A percentile compares a stretch with the other conserved stretches of the same genome.
Evolutionary conservation across 2,329 filamentous ascomycete species (phyloP).

Genomic region (Gnomoniopsis smithogilvyi): DNA sequence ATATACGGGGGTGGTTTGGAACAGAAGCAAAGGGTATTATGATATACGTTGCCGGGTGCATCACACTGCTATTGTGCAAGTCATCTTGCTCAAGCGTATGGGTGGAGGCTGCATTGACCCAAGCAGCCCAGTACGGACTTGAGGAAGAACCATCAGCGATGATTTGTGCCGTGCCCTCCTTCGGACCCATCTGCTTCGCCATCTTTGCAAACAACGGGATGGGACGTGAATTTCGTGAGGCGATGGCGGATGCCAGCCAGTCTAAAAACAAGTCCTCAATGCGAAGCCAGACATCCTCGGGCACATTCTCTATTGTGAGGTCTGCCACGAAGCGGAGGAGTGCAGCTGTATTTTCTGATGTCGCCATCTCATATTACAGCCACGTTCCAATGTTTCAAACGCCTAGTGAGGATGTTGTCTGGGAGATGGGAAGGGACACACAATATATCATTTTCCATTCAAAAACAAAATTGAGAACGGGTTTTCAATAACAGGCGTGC

Average conservation of each 20-base stretch:
- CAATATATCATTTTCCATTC: no score
- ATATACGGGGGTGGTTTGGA: no score
- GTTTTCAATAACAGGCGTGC: no score
- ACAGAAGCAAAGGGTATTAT: no score
- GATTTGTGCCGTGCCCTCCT: background rate
- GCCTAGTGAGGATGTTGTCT: no score
- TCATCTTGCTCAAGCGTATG: constrained; percentile 7
- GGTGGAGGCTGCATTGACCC: constrained; percentile 2
- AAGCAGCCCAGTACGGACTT: constrained; percentile 5
- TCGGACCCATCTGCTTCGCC: constrained; percentile 1
- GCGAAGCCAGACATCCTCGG: constrained; percentile 1
- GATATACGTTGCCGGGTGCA: constrained; percentile 3
- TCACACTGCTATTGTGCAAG: constrained; percentile 2
- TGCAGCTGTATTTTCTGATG: background rate
- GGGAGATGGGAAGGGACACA: no score
- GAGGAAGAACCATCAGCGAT: background rate
- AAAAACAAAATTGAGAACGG: no score
- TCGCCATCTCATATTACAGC: background rate
- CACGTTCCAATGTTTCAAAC: background rate
- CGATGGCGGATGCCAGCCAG: background rate
- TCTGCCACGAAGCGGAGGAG: background rate
- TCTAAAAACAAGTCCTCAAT: constrained; percentile 6
- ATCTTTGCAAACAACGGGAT: background rate
- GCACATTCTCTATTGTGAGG: background rate
- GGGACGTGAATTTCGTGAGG: background rate